phyloP scores from a whole-genome alignment of 192 early-diverging fungal genomes.

The Coemansia erecta region DNA sequence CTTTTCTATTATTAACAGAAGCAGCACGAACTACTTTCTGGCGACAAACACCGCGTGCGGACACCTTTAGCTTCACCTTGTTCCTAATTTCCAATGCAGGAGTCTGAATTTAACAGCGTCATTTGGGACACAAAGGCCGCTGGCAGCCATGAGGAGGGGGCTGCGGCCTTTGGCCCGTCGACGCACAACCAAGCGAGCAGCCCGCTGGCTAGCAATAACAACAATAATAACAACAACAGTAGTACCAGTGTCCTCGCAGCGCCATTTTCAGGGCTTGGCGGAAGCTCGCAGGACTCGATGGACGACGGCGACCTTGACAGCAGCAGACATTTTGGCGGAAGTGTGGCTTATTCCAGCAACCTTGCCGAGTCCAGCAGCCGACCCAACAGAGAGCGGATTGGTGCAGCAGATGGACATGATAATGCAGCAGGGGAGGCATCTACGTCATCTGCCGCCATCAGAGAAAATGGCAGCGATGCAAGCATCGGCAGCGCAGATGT shows the following conservation, averaged over 20 bases:
- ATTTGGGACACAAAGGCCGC: slow-evolving; percentile 47
- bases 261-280: slow-evolving; percentile 20
- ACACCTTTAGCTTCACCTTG: too few species aligned
- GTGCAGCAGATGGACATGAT: neutral
- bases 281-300: slow-evolving; percentile 5
- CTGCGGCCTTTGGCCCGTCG: slow-evolving; percentile 1
- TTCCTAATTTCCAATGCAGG: slow-evolving; percentile 25
- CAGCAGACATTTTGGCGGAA: slow-evolving; percentile 9
- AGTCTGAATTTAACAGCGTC: slow-evolving; percentile 51
- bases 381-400: slow-evolving; percentile 5
- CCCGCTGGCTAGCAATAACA: slow-evolving; percentile 6
- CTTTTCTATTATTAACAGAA: too few species aligned
- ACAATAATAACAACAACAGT: neutral
- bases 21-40: too few species aligned
- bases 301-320: slow-evolving; percentile 4
- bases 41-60: too few species aligned
- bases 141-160: slow-evolving; percentile 23
- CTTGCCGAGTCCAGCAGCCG: slow-evolving; percentile 14
- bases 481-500: slow-evolving; percentile 19
- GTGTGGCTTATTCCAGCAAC: slow-evolving; percentile 36
- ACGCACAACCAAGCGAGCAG: slow-evolving; percentile 1
- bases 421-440: slow-evolving; percentile 3
- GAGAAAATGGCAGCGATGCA: slow-evolving; percentile 1
- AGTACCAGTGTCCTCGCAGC: slow-evolving; percentile 19
- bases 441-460: slow-evolving; percentile 4